Evolutionary conservation across 352 stramenopile species (phyloP).

Genomic region (Phytophthora syringae): DNA sequence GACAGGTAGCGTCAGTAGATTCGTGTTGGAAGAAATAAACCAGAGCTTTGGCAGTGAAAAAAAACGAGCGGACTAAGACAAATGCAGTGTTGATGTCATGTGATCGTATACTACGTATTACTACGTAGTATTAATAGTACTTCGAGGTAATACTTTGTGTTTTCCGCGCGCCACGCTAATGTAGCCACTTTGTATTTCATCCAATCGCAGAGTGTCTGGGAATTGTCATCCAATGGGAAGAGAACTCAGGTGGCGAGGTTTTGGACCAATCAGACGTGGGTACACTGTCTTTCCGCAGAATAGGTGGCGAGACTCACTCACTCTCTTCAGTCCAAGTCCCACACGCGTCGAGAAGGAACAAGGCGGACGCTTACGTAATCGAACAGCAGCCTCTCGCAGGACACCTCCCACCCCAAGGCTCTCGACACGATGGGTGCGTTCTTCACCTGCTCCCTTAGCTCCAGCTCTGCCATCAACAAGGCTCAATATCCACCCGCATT

Average conservation of each 20-base stretch:
- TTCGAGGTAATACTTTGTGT: too few relatives aligned
- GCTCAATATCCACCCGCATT: too few relatives aligned
- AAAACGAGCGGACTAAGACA: too few relatives aligned
- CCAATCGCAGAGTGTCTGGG: constrained; percentile 7
- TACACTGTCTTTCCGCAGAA: constrained; percentile 38
- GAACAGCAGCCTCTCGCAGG: background rate
- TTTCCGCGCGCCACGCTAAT: background rate
- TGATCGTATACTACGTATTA: too few relatives aligned
- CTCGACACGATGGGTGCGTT: constrained; percentile 32
- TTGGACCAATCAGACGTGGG: constrained; percentile 31
- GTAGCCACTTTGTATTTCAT: constrained; percentile 13
- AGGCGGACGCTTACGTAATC: background rate
- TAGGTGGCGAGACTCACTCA: constrained; percentile 11
- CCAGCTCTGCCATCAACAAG: too few relatives aligned
- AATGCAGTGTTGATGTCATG: too few relatives aligned
- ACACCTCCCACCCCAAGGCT: background rate
- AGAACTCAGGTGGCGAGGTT: constrained; percentile 26
- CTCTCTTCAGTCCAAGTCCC: constrained; percentile 28
- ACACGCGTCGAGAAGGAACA: constrained; percentile 9
- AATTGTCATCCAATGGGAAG: constrained; percentile 15
- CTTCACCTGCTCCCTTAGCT: background rate
- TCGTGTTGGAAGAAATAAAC: constrained; percentile 25
- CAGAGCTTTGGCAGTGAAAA: too few relatives aligned
- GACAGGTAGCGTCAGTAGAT: constrained; percentile 23
- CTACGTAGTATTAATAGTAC: too few relatives aligned